Conservation (phyloP, 2,329 filamentous ascomycete species). For the Colletotrichum theobromicola region DNA sequence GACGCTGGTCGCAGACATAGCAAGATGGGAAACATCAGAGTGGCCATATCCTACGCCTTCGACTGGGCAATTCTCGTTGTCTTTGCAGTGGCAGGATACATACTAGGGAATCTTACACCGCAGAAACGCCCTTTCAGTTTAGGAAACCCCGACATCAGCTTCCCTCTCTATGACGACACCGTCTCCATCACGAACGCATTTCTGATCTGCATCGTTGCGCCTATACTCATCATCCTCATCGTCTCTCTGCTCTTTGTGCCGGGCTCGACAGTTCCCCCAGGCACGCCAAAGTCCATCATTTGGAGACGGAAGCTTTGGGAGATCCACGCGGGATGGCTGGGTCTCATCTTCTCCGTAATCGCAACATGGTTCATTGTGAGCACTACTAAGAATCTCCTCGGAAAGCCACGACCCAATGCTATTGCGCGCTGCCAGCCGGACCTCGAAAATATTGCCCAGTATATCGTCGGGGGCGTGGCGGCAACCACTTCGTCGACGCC, state of each 20-base stretch:
- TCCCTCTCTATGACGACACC: conserved; percentile 69
- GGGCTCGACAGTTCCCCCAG: conserved; percentile 60
- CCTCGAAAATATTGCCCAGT: conserved; percentile 55
- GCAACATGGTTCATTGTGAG: conserved; percentile 74
- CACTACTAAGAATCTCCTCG: conserved; percentile 72
- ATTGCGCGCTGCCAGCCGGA: conserved; percentile 76
- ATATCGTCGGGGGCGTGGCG: conserved; percentile 62
- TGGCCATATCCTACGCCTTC: conserved; percentile 63
- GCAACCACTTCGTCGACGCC: conserved; percentile 45
- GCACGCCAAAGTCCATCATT: conserved; percentile 61
- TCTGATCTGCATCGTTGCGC: conserved; percentile 40
- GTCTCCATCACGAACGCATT: conserved; percentile 46
- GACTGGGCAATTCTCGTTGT: conserved; percentile 51
- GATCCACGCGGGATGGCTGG: conserved; percentile 77
- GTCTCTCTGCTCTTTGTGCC: conserved; percentile 69
- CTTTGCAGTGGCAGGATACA: conserved; percentile 55
- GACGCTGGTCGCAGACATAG: not conserved
- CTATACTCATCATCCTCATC: conserved; percentile 62
- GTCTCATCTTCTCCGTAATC: conserved; percentile 69
- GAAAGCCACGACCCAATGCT: conserved; percentile 73
- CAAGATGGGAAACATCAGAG: not conserved
- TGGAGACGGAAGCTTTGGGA: conserved; percentile 82
- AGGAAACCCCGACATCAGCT: conserved; percentile 69
- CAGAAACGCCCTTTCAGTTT: conserved; percentile 68
- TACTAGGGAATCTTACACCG: conserved; percentile 57